Percentiles rank a stretch among this genome's conserved stretches.
These are phyloP conservation scores for Ceratobasidium sp. DNA, from an alignment of 1,284 basidiomycete genomes.

Conservation along the genomic window DNA sequence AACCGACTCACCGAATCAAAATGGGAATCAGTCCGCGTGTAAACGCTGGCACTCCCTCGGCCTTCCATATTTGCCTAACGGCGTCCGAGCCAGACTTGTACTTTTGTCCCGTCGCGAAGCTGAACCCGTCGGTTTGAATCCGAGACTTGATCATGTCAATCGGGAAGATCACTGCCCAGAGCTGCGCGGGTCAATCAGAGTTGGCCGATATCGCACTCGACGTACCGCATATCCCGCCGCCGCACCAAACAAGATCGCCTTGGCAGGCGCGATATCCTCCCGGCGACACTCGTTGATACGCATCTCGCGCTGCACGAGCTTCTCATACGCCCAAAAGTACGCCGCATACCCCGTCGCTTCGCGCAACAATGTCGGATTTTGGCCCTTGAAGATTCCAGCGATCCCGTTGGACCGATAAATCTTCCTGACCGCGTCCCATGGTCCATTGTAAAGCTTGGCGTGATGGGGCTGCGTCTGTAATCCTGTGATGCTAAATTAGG, in stretches of 20 bases:
- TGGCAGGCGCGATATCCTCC: constrained; percentile 77
- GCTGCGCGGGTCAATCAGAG: constrained; percentile 51
- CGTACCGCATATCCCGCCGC: constrained; percentile 83
- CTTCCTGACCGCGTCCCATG: constrained; percentile 83
- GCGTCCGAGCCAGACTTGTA: constrained; percentile 86
- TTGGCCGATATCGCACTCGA: constrained; percentile 39
- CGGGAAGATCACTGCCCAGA: constrained; percentile 88
- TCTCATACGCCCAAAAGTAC: constrained; percentile 95
- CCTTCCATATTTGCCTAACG: constrained; percentile 77
- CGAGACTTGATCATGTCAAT: constrained; percentile 95
- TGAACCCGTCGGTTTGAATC: constrained; percentile 92
- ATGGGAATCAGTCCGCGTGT: constrained; percentile 90
- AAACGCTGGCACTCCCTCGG: constrained; percentile 86
- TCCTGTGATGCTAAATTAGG: constrained; percentile 54
- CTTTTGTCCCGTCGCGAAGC: constrained; percentile 72
- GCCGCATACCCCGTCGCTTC: constrained; percentile 86
- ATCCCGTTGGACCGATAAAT: constrained; percentile 79
- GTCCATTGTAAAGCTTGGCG: constrained; percentile 78
- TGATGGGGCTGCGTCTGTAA: constrained; percentile 85
- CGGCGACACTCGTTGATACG: constrained; percentile 69
- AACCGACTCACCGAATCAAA: constrained; percentile 75
- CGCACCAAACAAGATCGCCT: constrained; percentile 84
- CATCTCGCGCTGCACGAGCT: constrained; percentile 86
- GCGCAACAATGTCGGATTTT: constrained; percentile 86
- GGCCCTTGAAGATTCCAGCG: constrained; percentile 88